phyloP scores from a whole-genome alignment of 176 grass and related monocot genomes.

The Avena eriantha region DNA sequence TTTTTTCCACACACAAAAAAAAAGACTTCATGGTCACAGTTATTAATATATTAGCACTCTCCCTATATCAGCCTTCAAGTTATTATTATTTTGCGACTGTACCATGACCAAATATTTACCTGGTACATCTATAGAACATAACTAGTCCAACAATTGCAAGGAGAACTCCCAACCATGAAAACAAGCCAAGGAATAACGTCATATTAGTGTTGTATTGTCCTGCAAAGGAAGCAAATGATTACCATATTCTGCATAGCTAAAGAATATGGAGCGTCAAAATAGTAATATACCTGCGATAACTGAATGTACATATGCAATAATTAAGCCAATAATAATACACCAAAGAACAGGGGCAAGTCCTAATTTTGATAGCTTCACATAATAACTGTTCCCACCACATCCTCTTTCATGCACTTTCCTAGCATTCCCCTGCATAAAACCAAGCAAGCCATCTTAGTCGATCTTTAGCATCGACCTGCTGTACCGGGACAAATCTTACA shows the following conservation, averaged over 20 bases:
- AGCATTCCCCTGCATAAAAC: constrained; percentile 85
- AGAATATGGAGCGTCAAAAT: constrained; percentile 20
- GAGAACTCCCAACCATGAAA: constrained; percentile 83
- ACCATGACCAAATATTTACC: constrained; percentile 54
- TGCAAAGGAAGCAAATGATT: constrained; percentile 54
- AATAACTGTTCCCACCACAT: constrained; percentile 58
- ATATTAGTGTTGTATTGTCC: constrained; percentile 70
- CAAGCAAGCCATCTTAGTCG: constrained; percentile 26
- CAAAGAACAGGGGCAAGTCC: constrained; percentile 88
- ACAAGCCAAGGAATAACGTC: constrained; percentile 60
- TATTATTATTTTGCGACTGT: background rate
- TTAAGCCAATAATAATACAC: constrained; percentile 74
- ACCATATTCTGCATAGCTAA: constrained; percentile 34
- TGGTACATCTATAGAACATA: constrained; percentile 98
- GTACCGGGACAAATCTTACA: constrained; percentile 22
- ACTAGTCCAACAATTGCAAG: constrained; percentile 68
- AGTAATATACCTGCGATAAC: constrained; percentile 74
- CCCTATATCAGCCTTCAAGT: background rate
- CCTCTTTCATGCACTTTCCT: constrained; percentile 83
- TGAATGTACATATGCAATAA: constrained; percentile 81
- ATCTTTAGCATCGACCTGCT: background rate
- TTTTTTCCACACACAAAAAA: background rate
- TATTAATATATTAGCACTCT: constrained; percentile 11
- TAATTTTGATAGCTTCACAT: constrained; percentile 79
- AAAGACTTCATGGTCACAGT: background rate